Evolutionary conservation across 805 yeast species (phyloP).

Genomic region (Lipomyces spencermartinsiae): DNA sequence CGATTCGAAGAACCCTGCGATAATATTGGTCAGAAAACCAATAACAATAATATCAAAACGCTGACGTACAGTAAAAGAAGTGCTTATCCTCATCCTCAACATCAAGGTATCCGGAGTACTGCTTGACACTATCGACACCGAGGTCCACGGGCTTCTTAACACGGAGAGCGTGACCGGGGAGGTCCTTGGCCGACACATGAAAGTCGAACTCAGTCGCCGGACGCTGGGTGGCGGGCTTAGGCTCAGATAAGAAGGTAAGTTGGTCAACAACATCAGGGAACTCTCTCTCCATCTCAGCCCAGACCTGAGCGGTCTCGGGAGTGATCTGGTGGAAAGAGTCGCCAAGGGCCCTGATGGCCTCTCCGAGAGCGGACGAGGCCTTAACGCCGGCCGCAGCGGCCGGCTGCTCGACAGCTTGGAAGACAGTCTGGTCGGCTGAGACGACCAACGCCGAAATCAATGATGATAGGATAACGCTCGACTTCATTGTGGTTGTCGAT

Average conservation of each 20-base stretch:
- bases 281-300: slow-evolving; percentile 40
- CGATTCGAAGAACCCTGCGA: slow-evolving; percentile 79
- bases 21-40: not conserved
- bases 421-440: slow-evolving; percentile 18
- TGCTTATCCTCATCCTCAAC: slow-evolving; percentile 84
- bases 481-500: slow-evolving; percentile 22
- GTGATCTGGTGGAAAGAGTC: slow-evolving; percentile 30
- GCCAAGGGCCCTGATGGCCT: slow-evolving; percentile 33
- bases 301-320: slow-evolving; percentile 35
- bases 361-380: slow-evolving; percentile 32
- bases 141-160: slow-evolving; percentile 69
- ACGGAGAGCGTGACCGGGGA: slow-evolving; percentile 63
- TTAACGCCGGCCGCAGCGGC: slow-evolving; percentile 20
- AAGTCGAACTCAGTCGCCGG: slow-evolving; percentile 48
- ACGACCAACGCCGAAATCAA: slow-evolving; percentile 31
- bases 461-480: slow-evolving; percentile 23
- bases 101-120: slow-evolving; percentile 75
- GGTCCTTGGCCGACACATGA: slow-evolving; percentile 50
- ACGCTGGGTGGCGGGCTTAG: slow-evolving; percentile 40
- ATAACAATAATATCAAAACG: not conserved
- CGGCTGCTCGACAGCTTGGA: not conserved
- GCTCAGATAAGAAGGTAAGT: slow-evolving; percentile 35
- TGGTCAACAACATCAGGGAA: slow-evolving; percentile 38
- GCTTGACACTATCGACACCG: slow-evolving; percentile 81
- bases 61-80: slow-evolving; percentile 67